A percentile compares a stretch with the other conserved stretches of the same genome.
phyloP scores from a whole-genome alignment of 768 basidiomycete species.

The Pulveroboletus sp. region DNA sequence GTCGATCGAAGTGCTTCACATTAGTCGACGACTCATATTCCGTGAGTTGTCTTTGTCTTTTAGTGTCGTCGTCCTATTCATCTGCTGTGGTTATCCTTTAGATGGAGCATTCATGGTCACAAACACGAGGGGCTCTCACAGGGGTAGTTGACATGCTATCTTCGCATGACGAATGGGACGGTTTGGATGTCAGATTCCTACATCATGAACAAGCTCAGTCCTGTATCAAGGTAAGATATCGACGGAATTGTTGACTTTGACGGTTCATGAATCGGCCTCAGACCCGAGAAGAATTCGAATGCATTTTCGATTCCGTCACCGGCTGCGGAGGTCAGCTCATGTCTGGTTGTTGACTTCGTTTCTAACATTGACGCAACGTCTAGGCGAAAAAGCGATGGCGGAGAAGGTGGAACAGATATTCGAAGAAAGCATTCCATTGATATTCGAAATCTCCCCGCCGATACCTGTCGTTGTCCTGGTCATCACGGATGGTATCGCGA shows the following conservation, averaged over 20 bases:
- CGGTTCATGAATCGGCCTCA: background rate
- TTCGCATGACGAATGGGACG: conserved; percentile 14
- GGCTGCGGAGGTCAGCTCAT: conserved; percentile 16
- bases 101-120: conserved; percentile 23
- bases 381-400: conserved; percentile 16
- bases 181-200: conserved; percentile 18
- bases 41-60: conserved; percentile 7
- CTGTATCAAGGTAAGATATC: conserved; percentile 9
- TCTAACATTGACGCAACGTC: background rate
- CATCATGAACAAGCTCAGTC: conserved; percentile 3
- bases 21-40: conserved; percentile 23
- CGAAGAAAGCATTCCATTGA: conserved; percentile 10
- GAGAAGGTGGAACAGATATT: conserved; percentile 19
- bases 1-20: conserved; percentile 20
- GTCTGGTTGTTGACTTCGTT: background rate
- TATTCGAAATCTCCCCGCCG: conserved; percentile 1
- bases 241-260: background rate
- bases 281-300: conserved; percentile 17
- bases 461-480: conserved; percentile 14
- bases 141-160: conserved; percentile 12
- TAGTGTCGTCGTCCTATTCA: background rate
- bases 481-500: conserved; percentile 19
- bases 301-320: conserved; percentile 17
- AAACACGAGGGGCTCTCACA: conserved; percentile 17
- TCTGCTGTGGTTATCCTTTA: background rate